Evolutionary conservation across 345 rosid genomes (phyloP), one percentile per base, ranked within the genome.

Genomic region (Bruguiera gymnorhiza): DNA sequence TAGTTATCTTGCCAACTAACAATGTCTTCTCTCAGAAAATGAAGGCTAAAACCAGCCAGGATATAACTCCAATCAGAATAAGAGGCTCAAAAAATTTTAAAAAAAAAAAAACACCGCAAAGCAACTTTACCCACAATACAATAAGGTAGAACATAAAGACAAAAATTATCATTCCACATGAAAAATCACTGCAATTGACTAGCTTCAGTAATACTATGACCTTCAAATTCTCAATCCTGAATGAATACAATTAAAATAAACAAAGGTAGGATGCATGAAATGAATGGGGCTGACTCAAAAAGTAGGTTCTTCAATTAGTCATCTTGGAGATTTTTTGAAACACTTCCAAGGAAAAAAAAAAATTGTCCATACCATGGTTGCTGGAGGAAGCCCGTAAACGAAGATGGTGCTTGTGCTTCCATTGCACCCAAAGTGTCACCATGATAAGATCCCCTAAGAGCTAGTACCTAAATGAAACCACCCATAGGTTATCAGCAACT

Each of bases 361-460:
- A 55, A 60, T 55, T 6, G 26, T 58, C 24, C 52, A 67, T 84
- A 89, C 98, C 98, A 95, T 52, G 98, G 99, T 79, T 95, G 99
- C 84, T 90, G 98, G 56, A 90, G 86, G 70, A 92, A 92, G 81
- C 94, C 87, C 8, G 98, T 95, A 77, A 85, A 95, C 70, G 92
- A 70, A 37, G 98, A 88, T 57, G 98, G 97, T 29, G 97, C 92
- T 84, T 90, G 99, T 62, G 98, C 99, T 86, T 92, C 99, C 99
- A 95, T 95, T 43, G 97, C 97, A 81, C 97, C 97, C 80, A 92
- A 86, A 65, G 99, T 95, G 77, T 92, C 99, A 64, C 97, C 99
- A 78, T 95, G 99, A 81, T 90, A 95, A 72, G 96, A 95, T 65
- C 98, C 96, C 63, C 82, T 83, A 70, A 92, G 97, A 54, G 99